Conservation (phyloP, 768 basidiomycete genomes). For the Pleurotus giganteus region DNA sequence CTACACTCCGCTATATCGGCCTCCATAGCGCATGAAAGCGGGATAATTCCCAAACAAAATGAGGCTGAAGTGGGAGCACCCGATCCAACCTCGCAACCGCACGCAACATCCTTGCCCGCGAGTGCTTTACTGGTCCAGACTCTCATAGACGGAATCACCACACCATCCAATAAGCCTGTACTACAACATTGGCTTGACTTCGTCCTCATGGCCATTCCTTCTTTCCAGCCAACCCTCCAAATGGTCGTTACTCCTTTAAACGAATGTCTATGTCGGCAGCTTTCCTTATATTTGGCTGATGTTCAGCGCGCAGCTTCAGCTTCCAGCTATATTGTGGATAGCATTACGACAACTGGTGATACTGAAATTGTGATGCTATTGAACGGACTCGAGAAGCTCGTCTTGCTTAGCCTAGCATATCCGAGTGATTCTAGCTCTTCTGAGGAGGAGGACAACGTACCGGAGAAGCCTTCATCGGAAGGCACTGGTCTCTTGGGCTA, state of each 20-base stretch:
- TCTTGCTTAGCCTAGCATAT: constrained; percentile 69
- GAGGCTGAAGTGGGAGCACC: constrained; percentile 30
- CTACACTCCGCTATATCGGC: constrained; percentile 83
- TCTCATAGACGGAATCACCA: constrained; percentile 76
- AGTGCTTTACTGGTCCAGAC: constrained; percentile 77
- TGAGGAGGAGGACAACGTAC: constrained; percentile 53
- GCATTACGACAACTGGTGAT: constrained; percentile 60
- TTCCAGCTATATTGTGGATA: constrained; percentile 37
- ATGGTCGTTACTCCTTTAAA: constrained; percentile 69
- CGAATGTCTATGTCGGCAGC: constrained; percentile 75
- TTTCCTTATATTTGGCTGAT: constrained; percentile 56
- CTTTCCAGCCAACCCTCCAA: constrained; percentile 73
- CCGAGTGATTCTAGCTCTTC: constrained; percentile 43
- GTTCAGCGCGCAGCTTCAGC: constrained; percentile 41
- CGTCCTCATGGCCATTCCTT: constrained; percentile 84
- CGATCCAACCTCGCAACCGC: constrained; percentile 28
- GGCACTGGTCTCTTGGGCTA: constrained; percentile 78
- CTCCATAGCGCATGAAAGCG: constrained; percentile 39
- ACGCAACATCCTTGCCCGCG: constrained; percentile 42
- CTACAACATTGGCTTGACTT: constrained; percentile 98
- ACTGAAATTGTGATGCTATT: constrained; percentile 83
- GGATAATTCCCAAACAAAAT: constrained; percentile 20
- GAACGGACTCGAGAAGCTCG: constrained; percentile 79
- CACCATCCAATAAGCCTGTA: constrained; percentile 68
- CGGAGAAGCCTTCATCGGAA: constrained; percentile 55